Base-by-base conservation (phyloP, 768 basidiomycete genomes). In the Multifurca ochricompacta region DNA sequence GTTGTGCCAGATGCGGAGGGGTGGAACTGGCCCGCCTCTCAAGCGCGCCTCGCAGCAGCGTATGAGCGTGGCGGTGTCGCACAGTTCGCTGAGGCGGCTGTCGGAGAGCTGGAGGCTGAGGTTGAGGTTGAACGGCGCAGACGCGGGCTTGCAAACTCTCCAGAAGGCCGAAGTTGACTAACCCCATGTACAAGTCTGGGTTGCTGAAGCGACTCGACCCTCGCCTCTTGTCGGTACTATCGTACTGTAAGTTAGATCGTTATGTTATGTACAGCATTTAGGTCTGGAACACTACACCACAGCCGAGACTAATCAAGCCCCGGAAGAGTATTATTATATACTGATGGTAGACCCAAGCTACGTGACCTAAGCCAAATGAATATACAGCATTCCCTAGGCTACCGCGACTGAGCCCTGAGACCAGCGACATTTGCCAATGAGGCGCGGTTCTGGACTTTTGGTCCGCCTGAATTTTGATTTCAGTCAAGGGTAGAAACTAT, bases 91-190 rank as follows among this genome's bases (percentile, higher is more conserved):
- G 71, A 79, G 50, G 72, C 70, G n/a, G 80, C 73, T 1, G 59
- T 72, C 49, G 69, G 69, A 25, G 85, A 86, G 64, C 55, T 82
- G 44, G 83, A 86, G 62, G 73, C 72, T 0, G 85, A 87, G 62
- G 71, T 69, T 0, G 67, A 74, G 37, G 55, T 74, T 11, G 83
- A 85, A 62, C 67, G 79, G 44, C 62, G 64, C 16, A 73, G 70
- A 42, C 51, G 68, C 31, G 66, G 64, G 4, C 63, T 66, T 49
- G 55, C 41, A 11, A 54, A 55, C 35, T 42, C 37, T 7, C 8
- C 37, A 3, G 18, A 44, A 42, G 21, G 16, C 6, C n/a, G 3
- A 14, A 46, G 32, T n/a, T 56, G 39, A 51, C 23, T 42, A 30
- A 5, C 3, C 43, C 28, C 30, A n/a, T n/a, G n/a, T n/a, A n/a